Percentiles rank a stretch among this genome's conserved stretches.
phyloP scores from a whole-genome alignment of 352 stramenopile species.

The Phytophthora ohioensis region DNA sequence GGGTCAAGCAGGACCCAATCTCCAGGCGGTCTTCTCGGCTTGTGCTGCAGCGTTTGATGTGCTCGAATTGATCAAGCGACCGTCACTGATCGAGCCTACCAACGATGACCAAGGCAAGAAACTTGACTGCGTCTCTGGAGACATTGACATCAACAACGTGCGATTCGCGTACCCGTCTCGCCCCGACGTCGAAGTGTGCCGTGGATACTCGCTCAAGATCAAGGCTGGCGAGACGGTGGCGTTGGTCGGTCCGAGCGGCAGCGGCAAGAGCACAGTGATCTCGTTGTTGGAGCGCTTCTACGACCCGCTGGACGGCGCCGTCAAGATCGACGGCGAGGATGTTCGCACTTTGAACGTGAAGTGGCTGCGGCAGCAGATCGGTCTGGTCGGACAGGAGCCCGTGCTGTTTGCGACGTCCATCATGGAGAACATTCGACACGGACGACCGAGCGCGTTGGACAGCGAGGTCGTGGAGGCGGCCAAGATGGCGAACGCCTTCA shows the following conservation, averaged over 20 bases:
- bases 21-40: slow-evolving; percentile 49
- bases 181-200: slow-evolving; percentile 48
- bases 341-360: slow-evolving; percentile 71
- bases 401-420: slow-evolving; percentile 74
- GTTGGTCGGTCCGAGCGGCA: slow-evolving; percentile 63
- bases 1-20: slow-evolving; percentile 44
- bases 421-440: slow-evolving; percentile 84
- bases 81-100: slow-evolving; percentile 58
- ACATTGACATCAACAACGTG: slow-evolving; percentile 86
- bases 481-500: slow-evolving; percentile 89
- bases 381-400: slow-evolving; percentile 90
- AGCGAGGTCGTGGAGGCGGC: slow-evolving; percentile 76
- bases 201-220: slow-evolving; percentile 52
- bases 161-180: slow-evolving; percentile 61
- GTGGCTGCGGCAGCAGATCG: slow-evolving; percentile 80
- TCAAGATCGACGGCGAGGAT: slow-evolving; percentile 62
- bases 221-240: slow-evolving; percentile 59
- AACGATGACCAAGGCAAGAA: slow-evolving; percentile 35
- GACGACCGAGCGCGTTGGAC: slow-evolving; percentile 32
- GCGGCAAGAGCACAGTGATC: slow-evolving; percentile 70
- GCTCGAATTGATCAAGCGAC: slow-evolving; percentile 58
- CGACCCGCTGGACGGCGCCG: slow-evolving; percentile 46
- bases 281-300: slow-evolving; percentile 71
- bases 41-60: slow-evolving; percentile 52
- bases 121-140: slow-evolving; percentile 50